These are phyloP conservation scores for Phyllosticta capitalensis DNA, from an alignment of 2,329 filamentous ascomycete species.

Conservation along the genomic window DNA sequence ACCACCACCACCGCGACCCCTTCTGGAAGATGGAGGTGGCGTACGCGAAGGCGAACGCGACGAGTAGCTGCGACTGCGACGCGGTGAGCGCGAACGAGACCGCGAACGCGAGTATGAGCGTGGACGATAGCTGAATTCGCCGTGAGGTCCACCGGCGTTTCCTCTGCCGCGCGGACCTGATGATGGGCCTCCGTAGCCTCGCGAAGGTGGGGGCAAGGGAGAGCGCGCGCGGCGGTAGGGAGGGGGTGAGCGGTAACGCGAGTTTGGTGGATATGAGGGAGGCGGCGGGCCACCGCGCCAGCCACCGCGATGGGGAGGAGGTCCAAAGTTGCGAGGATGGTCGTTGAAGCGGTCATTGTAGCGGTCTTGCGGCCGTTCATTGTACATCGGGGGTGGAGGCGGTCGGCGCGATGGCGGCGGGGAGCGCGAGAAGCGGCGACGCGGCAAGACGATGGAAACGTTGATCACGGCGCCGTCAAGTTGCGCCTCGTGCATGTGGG, in stretches of 20 bases:
- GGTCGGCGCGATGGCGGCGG: conserved; percentile 62
- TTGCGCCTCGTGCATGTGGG: conserved; percentile 97
- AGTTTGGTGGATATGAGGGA: conserved; percentile 3
- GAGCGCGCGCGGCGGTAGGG: background rate
- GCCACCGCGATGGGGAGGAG: conserved; percentile 33
- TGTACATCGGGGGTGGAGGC: conserved; percentile 22
- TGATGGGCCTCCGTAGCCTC: conserved; percentile 3
- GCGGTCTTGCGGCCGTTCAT: conserved; percentile 9
- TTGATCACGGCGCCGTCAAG: conserved; percentile 73
- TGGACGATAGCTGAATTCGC: conserved; percentile 23
- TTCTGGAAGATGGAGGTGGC: conserved; percentile 14
- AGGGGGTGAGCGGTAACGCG: conserved; percentile 8
- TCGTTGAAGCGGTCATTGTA: conserved; percentile 12
- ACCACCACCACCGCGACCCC: conserved; percentile 29
- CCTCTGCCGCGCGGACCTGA: background rate
- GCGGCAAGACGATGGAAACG: conserved; percentile 80
- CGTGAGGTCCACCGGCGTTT: background rate
- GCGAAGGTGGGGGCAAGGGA: background rate
- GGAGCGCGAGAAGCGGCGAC: conserved; percentile 69
- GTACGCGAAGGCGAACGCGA: conserved; percentile 8
- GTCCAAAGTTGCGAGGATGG: conserved; percentile 18
- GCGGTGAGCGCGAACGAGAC: conserved; percentile 1
- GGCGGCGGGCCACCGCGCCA: conserved; percentile 20
- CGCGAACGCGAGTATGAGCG: conserved; percentile 15
- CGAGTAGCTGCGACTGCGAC: conserved; percentile 6